These are phyloP conservation scores for Spiromastix sp. DNA, from an alignment of 2,329 filamentous ascomycete species.

Conservation along the genomic window DNA sequence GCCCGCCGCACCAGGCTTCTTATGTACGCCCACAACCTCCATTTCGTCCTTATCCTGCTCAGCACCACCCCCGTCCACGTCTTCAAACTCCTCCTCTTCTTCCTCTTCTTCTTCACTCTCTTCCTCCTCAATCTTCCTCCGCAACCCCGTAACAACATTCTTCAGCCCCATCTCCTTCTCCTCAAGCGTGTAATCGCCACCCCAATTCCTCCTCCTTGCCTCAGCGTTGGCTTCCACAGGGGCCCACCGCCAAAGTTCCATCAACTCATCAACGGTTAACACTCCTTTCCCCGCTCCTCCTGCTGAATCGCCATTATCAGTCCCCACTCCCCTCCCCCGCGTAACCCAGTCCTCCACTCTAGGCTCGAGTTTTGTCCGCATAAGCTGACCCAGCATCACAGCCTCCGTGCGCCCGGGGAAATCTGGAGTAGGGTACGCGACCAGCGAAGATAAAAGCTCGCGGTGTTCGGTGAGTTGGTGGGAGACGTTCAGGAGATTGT, in stretches of 20 bases:
- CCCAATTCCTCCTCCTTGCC: slow-evolving; percentile 39
- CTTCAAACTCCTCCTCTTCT: slow-evolving; percentile 45
- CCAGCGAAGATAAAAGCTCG: slow-evolving; percentile 57
- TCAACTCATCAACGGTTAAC: slow-evolving; percentile 40
- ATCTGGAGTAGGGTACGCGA: slow-evolving; percentile 65
- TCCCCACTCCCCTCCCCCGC: slow-evolving; percentile 43
- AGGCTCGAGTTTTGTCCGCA: slow-evolving; percentile 77
- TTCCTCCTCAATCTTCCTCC: slow-evolving; percentile 47
- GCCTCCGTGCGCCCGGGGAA: slow-evolving; percentile 59
- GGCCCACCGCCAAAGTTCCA: slow-evolving; percentile 51
- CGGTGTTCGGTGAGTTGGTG: slow-evolving; percentile 55
- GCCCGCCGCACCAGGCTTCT: slow-evolving; percentile 20
- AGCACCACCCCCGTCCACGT: slow-evolving; percentile 31
- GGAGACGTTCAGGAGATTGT: slow-evolving; percentile 58
- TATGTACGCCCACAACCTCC: slow-evolving; percentile 29
- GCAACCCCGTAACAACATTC: slow-evolving; percentile 62
- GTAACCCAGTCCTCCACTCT: slow-evolving; percentile 64
- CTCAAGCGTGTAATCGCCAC: slow-evolving; percentile 61
- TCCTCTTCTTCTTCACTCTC: slow-evolving; percentile 35
- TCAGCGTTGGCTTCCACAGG: slow-evolving; percentile 37
- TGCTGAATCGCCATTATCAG: slow-evolving; percentile 14
- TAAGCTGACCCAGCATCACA: slow-evolving; percentile 53
- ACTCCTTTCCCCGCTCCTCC: slow-evolving; percentile 4
- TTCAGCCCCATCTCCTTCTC: slow-evolving; percentile 58
- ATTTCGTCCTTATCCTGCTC: slow-evolving; percentile 28